These are phyloP conservation scores for Microbotryum scabiosae DNA, from an alignment of 1,284 basidiomycete species.

Conservation along the genomic window DNA sequence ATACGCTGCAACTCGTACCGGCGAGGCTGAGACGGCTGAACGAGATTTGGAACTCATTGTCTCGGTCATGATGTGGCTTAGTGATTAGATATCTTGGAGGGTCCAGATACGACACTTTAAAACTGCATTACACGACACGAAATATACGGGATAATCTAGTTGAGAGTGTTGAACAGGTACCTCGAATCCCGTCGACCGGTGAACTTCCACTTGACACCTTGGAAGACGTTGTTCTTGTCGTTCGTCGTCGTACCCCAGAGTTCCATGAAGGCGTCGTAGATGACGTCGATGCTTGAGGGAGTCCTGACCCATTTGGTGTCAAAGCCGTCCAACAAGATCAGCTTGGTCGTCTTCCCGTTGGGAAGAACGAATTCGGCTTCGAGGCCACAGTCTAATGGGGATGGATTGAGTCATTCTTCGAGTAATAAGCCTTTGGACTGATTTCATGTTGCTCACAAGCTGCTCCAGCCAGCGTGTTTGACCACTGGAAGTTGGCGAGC, in stretches of 20 bases:
- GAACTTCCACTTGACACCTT: constrained; percentile 5
- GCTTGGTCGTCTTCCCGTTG: neutral
- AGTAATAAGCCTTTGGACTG: too few species aligned
- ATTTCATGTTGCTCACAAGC: neutral
- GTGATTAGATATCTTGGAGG: too few species aligned
- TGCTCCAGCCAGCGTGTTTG: neutral
- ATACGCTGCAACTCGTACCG: constrained; percentile 53
- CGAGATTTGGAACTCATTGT: constrained; percentile 21
- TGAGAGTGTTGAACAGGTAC: too few species aligned
- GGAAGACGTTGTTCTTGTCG: constrained; percentile 23
- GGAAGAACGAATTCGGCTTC: neutral
- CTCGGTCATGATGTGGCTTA: neutral
- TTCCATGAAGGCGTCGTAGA: neutral
- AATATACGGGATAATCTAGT: too few species aligned
- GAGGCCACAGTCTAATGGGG: constrained; percentile 13
- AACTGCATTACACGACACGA: too few species aligned
- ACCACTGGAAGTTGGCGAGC: neutral
- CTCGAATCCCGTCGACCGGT: constrained; percentile 1
- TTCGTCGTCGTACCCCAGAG: neutral
- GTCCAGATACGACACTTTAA: neutral
- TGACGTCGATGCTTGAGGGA: neutral
- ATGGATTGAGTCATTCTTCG: too few species aligned
- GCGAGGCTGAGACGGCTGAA: constrained; percentile 50
- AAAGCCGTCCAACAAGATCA: neutral
- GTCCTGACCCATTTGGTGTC: neutral